Percentiles rank a stretch among this genome's conserved stretches.
These are phyloP conservation scores for Lyophyllum semitale DNA, from an alignment of 768 basidiomycete species.

Conservation along the genomic window DNA sequence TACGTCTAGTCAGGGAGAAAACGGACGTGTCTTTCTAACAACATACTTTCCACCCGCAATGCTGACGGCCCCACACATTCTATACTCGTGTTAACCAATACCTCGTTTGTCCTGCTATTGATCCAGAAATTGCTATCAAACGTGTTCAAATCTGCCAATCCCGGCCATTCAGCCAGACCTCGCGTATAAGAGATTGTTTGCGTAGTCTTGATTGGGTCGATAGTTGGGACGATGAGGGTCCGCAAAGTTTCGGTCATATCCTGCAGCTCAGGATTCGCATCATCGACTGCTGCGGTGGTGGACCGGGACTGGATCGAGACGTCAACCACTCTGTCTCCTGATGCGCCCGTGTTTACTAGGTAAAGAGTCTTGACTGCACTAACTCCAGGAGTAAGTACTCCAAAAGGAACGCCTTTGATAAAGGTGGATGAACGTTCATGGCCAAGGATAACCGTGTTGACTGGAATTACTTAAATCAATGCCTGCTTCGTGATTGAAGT, in stretches of 20 bases:
- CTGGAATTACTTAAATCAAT: conserved; percentile 31
- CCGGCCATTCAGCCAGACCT: conserved; percentile 39
- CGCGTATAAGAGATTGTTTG: conserved; percentile 59
- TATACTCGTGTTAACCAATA: conserved; percentile 52
- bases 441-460: conserved; percentile 62
- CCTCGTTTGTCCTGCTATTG: conserved; percentile 53
- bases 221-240: conserved; percentile 66
- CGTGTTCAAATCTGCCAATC: conserved; percentile 52
- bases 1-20: background rate
- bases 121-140: conserved; percentile 60
- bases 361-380: conserved; percentile 62
- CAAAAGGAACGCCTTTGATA: conserved; percentile 74
- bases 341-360: conserved; percentile 59
- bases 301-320: conserved; percentile 73
- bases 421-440: conserved; percentile 67
- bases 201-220: conserved; percentile 57
- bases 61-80: conserved; percentile 58
- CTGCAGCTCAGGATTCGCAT: conserved; percentile 23
- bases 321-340: conserved; percentile 77
- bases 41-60: conserved; percentile 52
- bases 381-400: conserved; percentile 59
- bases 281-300: conserved; percentile 27
- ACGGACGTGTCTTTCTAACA: conserved; percentile 50
- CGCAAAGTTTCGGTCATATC: conserved; percentile 62
- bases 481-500: background rate